These are phyloP conservation scores for Chernovozyma aurita DNA, from an alignment of 1,139 yeast genomes.

Conservation along the genomic window DNA sequence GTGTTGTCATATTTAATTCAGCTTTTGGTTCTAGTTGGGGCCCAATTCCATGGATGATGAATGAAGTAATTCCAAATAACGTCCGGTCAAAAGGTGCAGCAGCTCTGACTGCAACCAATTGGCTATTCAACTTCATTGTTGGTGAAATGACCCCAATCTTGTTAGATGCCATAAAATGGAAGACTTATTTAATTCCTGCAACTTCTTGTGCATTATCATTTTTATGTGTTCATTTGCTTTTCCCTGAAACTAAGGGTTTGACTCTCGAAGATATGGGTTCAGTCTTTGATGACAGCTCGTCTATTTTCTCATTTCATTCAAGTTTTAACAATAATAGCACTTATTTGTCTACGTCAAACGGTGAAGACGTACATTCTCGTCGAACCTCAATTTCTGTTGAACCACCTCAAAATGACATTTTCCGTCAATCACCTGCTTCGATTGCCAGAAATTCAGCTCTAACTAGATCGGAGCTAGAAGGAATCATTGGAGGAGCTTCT, in stretches of 20 bases:
- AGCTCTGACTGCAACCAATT: conserved; percentile 84
- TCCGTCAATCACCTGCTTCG: conserved; percentile 33
- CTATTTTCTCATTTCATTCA: conserved; percentile 43
- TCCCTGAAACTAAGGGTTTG: conserved; percentile 55
- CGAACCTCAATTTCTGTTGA: conserved; percentile 17
- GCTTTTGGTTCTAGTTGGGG: conserved; percentile 92
- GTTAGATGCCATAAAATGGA: conserved; percentile 74
- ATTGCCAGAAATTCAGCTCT: conserved; percentile 36
- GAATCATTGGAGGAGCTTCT: conserved; percentile 10
- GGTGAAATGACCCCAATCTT: conserved; percentile 89
- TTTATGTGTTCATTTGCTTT: conserved; percentile 47
- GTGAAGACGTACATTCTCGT: conserved; percentile 9
- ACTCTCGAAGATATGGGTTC: conserved; percentile 52
- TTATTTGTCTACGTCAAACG: neutral
- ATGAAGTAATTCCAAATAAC: conserved; percentile 81
- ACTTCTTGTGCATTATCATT: conserved; percentile 66
- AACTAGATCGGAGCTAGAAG: conserved; percentile 21
- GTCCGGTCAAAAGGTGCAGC: conserved; percentile 95
- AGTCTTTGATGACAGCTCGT: conserved; percentile 45
- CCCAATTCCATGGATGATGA: conserved; percentile 92
- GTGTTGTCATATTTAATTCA: conserved; percentile 77
- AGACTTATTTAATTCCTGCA: conserved; percentile 78
- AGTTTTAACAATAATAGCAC: conserved; percentile 7
- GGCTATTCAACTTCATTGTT: conserved; percentile 91
- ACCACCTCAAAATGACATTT: conserved; percentile 13